Conservation (phyloP, 208 protist genomes). For the Kentomonas sorsogonicus region DNA sequence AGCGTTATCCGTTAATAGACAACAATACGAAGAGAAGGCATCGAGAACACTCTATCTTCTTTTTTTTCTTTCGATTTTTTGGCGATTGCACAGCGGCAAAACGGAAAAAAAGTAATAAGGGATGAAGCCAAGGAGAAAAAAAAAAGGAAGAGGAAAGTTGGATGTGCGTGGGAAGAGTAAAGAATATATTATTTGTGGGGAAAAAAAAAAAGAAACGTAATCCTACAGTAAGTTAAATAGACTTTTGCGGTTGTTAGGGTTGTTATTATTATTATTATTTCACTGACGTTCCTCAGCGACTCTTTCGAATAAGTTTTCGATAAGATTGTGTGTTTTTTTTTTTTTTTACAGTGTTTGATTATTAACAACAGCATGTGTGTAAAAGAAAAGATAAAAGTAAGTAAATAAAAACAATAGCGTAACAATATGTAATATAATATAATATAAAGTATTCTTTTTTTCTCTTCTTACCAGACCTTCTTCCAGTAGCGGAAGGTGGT, state of each 20-base stretch:
- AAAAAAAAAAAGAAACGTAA: constrained; percentile 3
- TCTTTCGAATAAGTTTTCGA: no score
- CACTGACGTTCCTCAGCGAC: no score
- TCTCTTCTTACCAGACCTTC: constrained; percentile 67
- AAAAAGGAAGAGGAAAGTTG: not conserved
- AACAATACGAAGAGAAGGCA: constrained; percentile 14
- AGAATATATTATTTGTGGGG: no score
- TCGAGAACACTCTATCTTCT: constrained; percentile 15
- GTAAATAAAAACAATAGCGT: not conserved
- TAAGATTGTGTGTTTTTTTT: no score
- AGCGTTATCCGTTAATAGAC: no score
- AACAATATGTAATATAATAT: not conserved
- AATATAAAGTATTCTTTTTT: constrained; percentile 11
- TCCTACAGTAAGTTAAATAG: not conserved
- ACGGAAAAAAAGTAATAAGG: constrained; percentile 1
- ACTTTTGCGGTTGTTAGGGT: no score
- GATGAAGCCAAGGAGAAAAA: not conserved
- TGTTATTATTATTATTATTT: no score
- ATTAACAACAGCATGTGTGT: not conserved
- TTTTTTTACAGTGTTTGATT: not conserved
- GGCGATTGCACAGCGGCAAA: not conserved
- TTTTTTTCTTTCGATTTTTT: constrained; percentile 14
- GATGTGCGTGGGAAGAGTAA: not conserved
- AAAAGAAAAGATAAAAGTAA: not conserved
- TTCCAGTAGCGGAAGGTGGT: constrained; percentile 90